Evolutionary conservation across 306 rosid genomes (phyloP).

Genomic region (Clitoria ternatea): DNA sequence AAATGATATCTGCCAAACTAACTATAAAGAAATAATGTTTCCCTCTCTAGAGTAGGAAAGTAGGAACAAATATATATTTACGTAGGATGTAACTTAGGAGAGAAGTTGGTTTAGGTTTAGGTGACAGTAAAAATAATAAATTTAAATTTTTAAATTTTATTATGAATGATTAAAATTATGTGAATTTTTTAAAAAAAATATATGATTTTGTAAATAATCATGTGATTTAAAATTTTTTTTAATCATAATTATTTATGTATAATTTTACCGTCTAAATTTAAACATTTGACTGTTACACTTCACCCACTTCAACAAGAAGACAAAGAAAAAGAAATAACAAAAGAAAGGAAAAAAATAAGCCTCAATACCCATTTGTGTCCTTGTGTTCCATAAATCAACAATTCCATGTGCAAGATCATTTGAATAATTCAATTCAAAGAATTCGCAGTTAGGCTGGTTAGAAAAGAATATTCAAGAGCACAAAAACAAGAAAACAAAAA

Average conservation of each 20-base stretch:
- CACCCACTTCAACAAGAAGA: constrained; percentile 3
- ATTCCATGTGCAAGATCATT: background rate
- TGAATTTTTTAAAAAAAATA: too few species aligned
- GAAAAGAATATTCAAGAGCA: background rate
- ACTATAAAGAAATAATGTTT: background rate
- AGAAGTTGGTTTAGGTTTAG: too few species aligned
- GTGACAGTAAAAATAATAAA: too few species aligned
- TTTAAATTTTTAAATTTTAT: too few species aligned
- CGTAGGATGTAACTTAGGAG: too few species aligned
- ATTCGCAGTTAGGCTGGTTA: background rate
- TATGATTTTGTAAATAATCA: too few species aligned
- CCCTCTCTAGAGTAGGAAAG: background rate
- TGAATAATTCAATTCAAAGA: constrained; percentile 6
- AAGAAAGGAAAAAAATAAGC: background rate
- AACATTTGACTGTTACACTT: too few species aligned
- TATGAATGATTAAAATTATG: too few species aligned
- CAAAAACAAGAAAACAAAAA: background rate
- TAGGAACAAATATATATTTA: too few species aligned
- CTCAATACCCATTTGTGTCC: background rate
- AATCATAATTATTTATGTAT: too few species aligned
- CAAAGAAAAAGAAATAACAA: background rate
- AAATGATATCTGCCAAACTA: background rate
- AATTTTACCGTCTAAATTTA: too few species aligned
- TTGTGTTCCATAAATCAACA: background rate
- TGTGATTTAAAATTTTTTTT: too few species aligned